phyloP scores from a whole-genome alignment of 78 protist genomes.

The Ministeria vibrans region DNA sequence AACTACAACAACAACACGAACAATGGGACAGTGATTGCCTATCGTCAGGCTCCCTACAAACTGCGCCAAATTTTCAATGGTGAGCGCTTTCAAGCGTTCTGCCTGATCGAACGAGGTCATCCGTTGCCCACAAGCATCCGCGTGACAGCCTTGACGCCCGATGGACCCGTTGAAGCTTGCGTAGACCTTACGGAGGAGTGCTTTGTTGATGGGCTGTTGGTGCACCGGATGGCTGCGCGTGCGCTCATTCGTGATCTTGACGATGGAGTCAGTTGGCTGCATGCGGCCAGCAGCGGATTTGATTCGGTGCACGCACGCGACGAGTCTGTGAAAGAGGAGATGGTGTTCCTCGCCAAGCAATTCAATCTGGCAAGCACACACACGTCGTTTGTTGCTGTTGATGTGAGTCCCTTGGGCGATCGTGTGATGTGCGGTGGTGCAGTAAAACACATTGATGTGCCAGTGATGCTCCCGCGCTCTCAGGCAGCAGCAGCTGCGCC shows the following conservation, averaged over 20 bases:
- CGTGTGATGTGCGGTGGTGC: background rate
- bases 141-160: background rate
- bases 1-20: too few species aligned
- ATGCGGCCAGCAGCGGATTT: background rate
- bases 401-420: background rate
- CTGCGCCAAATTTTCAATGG: slow-evolving; percentile 37
- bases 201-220: background rate
- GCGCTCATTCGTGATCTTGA: slow-evolving; percentile 38
- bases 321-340: slow-evolving; percentile 9
- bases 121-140: background rate
- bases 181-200: slow-evolving; percentile 1
- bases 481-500: too few species aligned
- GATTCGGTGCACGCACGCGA: background rate
- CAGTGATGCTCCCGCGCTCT: background rate
- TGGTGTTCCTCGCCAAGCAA: slow-evolving; percentile 27
- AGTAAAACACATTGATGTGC: background rate
- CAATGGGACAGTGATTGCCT: too few species aligned
- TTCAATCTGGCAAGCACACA: slow-evolving; percentile 22
- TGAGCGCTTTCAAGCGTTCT: slow-evolving; percentile 17
- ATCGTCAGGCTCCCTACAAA: slow-evolving; percentile 33
- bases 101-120: background rate
- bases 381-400: slow-evolving; percentile 42
- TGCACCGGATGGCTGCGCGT: slow-evolving; percentile 47
- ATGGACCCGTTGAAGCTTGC: slow-evolving; percentile 14
- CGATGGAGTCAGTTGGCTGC: slow-evolving; percentile 15